Base-by-base conservation (phyloP, 1,139 yeast genomes). In the Suhomyces panamericanus region DNA sequence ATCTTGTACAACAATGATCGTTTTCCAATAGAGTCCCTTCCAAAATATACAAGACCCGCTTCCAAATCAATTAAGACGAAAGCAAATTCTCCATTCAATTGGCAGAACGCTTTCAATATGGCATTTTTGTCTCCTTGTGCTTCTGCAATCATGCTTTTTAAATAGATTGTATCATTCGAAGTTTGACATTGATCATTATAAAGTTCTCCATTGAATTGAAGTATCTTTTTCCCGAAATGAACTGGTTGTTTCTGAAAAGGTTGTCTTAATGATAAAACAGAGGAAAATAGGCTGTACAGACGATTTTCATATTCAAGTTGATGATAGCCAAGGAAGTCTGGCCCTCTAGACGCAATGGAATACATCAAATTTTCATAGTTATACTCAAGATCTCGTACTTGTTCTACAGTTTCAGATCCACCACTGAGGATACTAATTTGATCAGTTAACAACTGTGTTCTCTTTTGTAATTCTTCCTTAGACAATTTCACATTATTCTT, bases 191-290 rank as follows among this genome's bases (percentile, higher is more conserved):
- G 83, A 0, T 62, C 57, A 53, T 84, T 83, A 60, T 91, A 91
- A 11, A 90, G 67, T 59, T 91, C 98, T 0, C 98, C 99, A 60
- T 93, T 93, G 66, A 85, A 93, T 57, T 87, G 96, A 51, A 82
- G 46, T 57, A 65, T 40, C 48, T 59, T 62, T 13, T 60, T 62
- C 8, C 60, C 64, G 14, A 50, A 32, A 2, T 42, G 44, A 1
- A 65, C 44, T 0, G 98, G 96, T 63, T 93, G 98, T 20, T 66
- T 54, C 0, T 87, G 80, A 53, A 87, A 79, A 0, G 98, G 98
- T 32, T 78, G 77, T 46, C 98, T 70, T 34, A 93, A 67, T 0
- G 96, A 85, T 20, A 93, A 68, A 0, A 93, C 88, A 0, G 96
- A 85, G 0, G 93, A 80, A 49, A 73, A 80, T 49, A 72, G 59